Base-by-base conservation (phyloP, 495 filamentous ascomycete species). In the Hypoxylon subgilvum region DNA sequence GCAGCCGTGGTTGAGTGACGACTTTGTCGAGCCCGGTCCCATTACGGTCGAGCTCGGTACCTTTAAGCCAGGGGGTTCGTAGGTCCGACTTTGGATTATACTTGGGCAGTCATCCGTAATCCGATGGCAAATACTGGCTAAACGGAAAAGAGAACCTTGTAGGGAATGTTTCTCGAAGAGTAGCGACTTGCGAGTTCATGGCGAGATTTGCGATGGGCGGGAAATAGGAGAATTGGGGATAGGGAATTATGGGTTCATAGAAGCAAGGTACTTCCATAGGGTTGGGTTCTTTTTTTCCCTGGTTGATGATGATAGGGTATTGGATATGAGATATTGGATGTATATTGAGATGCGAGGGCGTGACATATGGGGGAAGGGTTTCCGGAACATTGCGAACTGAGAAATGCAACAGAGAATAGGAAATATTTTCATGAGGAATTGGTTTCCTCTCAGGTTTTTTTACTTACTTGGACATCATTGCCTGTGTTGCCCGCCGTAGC, bases 381-480 rank as follows among this genome's bases (percentile, higher is more conserved):
- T n/a, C n/a, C n/a, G n/a, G n/a, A n/a, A n/a, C n/a, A n/a, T n/a
- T n/a, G n/a, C n/a, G n/a, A n/a, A n/a, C n/a, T n/a, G n/a, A n/a
- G n/a, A n/a, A n/a, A n/a, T n/a, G n/a, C n/a, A n/a, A n/a, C n/a
- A n/a, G n/a, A n/a, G n/a, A n/a, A n/a, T n/a, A n/a, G n/a, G n/a
- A n/a, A n/a, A n/a, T n/a, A n/a, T n/a, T n/a, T n/a, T n/a, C n/a
- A n/a, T n/a, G n/a, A n/a, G n/a, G n/a, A n/a, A n/a, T n/a, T 27
- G 23, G 23, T 27, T 27, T 27, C 23, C 23, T 12, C 2, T 4
- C 3, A 34, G 3, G 3, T 13, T 4, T 2, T 28, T 52, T 43
- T 22, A 77, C 76, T 63, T 79, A 84, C 81, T 72, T 84, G 75
- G 77, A 78, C 77, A 83, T 82, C 78, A 84, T 77, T 52, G 76